Conservation (phyloP, 768 basidiomycete species). For the Suillus subaureus region DNA sequence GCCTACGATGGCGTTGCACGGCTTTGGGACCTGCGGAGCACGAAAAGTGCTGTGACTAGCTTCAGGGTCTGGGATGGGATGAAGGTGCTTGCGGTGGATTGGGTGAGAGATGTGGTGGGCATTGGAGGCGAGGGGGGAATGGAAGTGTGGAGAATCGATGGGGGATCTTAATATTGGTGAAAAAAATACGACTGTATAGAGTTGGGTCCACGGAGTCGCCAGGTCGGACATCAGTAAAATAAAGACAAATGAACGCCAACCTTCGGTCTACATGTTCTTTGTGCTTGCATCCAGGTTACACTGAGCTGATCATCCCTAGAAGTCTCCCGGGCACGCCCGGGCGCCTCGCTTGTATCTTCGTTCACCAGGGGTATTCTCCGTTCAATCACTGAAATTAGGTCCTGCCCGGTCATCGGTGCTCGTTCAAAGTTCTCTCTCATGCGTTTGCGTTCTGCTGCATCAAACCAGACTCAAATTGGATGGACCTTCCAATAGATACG, state of each 20-base stretch:
- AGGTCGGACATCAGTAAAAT: not conserved
- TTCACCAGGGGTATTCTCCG: not conserved
- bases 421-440: not conserved
- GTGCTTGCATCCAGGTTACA: not conserved
- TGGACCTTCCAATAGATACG: not conserved
- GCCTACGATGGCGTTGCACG: constrained; percentile 79
- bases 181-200: constrained; percentile 4
- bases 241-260: not conserved
- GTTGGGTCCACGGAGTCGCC: not conserved
- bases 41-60: constrained; percentile 63
- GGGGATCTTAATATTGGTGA: constrained; percentile 18
- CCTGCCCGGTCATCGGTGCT: not conserved
- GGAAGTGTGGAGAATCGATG: constrained; percentile 61
- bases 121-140: constrained; percentile 68
- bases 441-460: not conserved
- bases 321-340: not conserved
- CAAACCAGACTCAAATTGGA: not conserved
- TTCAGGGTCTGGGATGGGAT: constrained; percentile 64
- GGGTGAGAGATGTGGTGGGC: constrained; percentile 55
- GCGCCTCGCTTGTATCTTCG: not conserved
- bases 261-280: not conserved
- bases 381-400: not conserved
- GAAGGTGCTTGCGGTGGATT: constrained; percentile 64
- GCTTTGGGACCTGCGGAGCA: constrained; percentile 78
- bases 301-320: not conserved